phyloP scores from a whole-genome alignment of 768 basidiomycete genomes.

The Boletus reticulatus region DNA sequence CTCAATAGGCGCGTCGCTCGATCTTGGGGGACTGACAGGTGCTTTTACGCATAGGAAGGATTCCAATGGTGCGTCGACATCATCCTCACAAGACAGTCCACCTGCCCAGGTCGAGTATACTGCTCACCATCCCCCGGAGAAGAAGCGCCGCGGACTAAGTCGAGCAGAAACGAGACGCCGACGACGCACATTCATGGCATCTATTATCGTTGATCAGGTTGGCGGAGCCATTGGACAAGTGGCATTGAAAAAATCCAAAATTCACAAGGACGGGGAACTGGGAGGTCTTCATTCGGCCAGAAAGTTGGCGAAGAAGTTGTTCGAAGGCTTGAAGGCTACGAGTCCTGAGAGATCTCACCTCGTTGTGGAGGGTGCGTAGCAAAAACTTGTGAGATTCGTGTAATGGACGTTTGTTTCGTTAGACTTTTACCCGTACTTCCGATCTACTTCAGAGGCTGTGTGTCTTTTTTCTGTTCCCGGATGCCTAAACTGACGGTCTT shows the following conservation, averaged over 20 bases:
- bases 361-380: constrained; percentile 57
- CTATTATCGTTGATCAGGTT: constrained; percentile 69
- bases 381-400: background rate
- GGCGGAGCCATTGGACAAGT: constrained; percentile 66
- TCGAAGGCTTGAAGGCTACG: constrained; percentile 57
- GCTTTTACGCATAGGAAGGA: constrained; percentile 18
- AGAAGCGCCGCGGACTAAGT: constrained; percentile 15
- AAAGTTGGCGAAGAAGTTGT: constrained; percentile 65
- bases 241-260: constrained; percentile 62
- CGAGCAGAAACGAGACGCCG: constrained; percentile 39
- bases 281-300: constrained; percentile 62
- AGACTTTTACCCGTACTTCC: constrained; percentile 83
- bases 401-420: background rate
- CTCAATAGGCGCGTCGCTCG: constrained; percentile 38
- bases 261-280: constrained; percentile 54
- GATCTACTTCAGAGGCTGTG: constrained; percentile 64
- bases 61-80: constrained; percentile 1
- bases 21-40: constrained; percentile 23
- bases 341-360: constrained; percentile 60
- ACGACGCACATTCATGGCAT: constrained; percentile 52
- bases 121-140: constrained; percentile 6
- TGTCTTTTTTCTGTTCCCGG: background rate
- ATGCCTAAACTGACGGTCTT: background rate
- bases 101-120: constrained; percentile 9
- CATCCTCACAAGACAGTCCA: background rate